These are phyloP conservation scores for Uncinocarpus reesii DNA, from an alignment of 2,329 filamentous ascomycete genomes.

Conservation along the genomic window DNA sequence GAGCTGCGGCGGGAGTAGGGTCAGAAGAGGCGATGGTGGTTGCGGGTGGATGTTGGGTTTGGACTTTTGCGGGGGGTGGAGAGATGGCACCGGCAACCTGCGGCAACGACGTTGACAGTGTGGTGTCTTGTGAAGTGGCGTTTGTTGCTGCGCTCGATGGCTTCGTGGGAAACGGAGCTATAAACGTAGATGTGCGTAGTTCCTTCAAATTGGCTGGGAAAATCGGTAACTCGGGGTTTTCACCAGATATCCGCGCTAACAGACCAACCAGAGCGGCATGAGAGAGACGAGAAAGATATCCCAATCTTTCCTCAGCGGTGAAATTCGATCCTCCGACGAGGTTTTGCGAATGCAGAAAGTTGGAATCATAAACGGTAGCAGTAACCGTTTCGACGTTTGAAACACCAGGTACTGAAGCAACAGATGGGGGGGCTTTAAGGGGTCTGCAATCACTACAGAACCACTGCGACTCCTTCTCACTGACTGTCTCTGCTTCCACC, in stretches of 20 bases:
- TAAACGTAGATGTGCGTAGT: constrained; percentile 14
- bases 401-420: no score
- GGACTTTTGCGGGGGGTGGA: not conserved
- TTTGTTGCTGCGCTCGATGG: not conserved
- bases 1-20: not conserved
- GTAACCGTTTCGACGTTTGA: not conserved
- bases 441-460: constrained; percentile 52
- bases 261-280: constrained; percentile 54
- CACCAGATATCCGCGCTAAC: constrained; percentile 50
- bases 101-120: not conserved
- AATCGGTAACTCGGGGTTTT: constrained; percentile 56
- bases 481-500: constrained; percentile 59
- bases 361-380: constrained; percentile 22
- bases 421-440: constrained; percentile 17
- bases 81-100: not conserved
- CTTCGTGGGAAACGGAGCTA: not conserved
- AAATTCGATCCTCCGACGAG: constrained; percentile 25
- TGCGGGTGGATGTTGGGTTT: constrained; percentile 14
- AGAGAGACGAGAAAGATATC: constrained; percentile 53
- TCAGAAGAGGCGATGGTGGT: constrained; percentile 13
- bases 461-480: constrained; percentile 59
- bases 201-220: constrained; percentile 41
- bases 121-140: not conserved
- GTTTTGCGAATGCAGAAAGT: constrained; percentile 18
- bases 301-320: constrained; percentile 43